phyloP scores from a whole-genome alignment of 805 yeast species.

The Yarrowia sp. region DNA sequence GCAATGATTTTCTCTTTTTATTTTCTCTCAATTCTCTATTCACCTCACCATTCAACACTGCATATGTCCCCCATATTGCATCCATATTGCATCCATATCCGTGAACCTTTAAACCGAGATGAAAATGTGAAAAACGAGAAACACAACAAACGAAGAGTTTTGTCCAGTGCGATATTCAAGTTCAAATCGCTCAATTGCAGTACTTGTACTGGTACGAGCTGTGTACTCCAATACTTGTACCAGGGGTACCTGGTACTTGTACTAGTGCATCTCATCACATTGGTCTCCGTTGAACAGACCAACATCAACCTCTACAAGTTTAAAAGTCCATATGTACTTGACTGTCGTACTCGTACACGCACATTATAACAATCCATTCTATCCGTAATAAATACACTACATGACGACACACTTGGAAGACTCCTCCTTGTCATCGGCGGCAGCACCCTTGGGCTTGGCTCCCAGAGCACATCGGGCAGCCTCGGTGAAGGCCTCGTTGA shows the following conservation, averaged over 20 bases:
- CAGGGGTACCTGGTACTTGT: too few species aligned
- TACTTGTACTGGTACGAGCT: not conserved
- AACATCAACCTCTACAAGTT: too few species aligned
- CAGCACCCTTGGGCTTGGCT: conserved; percentile 72
- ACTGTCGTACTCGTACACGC: too few species aligned
- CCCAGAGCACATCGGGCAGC: conserved; percentile 96
- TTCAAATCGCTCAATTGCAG: too few species aligned
- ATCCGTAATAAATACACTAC: conserved; percentile 27
- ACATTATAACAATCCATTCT: conserved; percentile 17
- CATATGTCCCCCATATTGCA: not conserved
- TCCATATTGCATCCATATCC: not conserved
- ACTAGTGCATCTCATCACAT: too few species aligned
- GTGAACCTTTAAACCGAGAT: not conserved
- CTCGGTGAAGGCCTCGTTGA: conserved; percentile 98
- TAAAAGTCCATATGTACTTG: too few species aligned
- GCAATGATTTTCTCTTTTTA: not conserved
- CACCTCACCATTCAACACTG: not conserved
- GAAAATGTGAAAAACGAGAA: too few species aligned
- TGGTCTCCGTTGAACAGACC: too few species aligned
- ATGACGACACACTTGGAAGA: conserved; percentile 32
- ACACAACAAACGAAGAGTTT: not conserved
- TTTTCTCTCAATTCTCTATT: not conserved
- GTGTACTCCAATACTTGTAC: too few species aligned
- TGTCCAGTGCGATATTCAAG: too few species aligned
- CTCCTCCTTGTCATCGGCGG: conserved; percentile 35